A percentile compares a stretch with the other conserved stretches of the same genome.
phyloP scores from a whole-genome alignment of 2,329 filamentous ascomycete species.

The Dendryphion nanum region DNA sequence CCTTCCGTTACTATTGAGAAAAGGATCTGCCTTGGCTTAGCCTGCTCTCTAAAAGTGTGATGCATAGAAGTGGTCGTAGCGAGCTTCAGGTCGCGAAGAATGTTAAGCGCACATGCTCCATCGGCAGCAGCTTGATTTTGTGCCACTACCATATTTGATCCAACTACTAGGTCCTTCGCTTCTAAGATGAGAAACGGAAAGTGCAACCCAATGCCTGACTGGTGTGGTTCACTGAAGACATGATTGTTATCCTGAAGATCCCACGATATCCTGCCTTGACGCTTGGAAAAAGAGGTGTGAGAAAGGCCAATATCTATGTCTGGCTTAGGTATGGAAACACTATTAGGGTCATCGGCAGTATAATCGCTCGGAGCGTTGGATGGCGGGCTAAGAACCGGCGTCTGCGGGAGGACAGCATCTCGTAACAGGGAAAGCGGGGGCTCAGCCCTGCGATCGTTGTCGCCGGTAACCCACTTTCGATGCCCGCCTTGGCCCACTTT shows the following conservation, averaged over 20 bases:
- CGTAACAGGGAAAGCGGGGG: too few relatives aligned
- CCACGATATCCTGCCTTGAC: conserved; percentile 7
- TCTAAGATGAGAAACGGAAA: conserved; percentile 17
- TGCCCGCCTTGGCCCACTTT: too few relatives aligned
- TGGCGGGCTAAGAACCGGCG: too few relatives aligned
- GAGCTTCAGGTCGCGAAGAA: background rate
- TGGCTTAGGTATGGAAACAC: conserved; percentile 16
- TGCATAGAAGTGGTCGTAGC: too few relatives aligned
- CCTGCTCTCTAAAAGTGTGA: background rate
- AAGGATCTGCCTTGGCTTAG: too few relatives aligned
- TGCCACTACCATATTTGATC: background rate
- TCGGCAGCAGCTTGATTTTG: conserved; percentile 3
- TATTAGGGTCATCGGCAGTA: background rate
- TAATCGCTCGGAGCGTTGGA: background rate
- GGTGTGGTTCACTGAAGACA: conserved; percentile 14
- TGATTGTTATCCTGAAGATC: conserved; percentile 11
- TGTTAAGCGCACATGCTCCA: background rate
- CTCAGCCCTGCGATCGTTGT: too few relatives aligned
- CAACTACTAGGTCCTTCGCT: conserved; percentile 11
- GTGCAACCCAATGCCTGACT: conserved; percentile 14
- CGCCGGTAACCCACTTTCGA: too few relatives aligned
- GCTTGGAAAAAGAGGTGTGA: conserved; percentile 7
- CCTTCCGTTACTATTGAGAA: conserved; percentile 4
- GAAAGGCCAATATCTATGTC: conserved; percentile 15
- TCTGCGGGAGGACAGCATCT: too few relatives aligned